These are phyloP conservation scores for Epicoccum nigrum DNA, from an alignment of 2,329 filamentous ascomycete genomes.

Conservation along the genomic window DNA sequence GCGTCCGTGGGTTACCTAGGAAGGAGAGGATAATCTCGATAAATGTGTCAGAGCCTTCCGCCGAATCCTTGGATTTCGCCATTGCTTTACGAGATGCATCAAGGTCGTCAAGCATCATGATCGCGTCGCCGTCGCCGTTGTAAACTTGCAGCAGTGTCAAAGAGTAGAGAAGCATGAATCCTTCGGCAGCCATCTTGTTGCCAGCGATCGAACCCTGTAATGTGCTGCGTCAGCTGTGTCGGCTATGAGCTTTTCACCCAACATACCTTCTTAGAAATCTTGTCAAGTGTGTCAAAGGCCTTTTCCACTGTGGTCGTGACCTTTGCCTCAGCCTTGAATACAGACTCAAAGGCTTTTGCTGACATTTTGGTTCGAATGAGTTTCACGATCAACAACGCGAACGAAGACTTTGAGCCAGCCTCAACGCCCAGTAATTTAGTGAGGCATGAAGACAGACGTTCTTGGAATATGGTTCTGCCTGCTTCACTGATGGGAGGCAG, in stretches of 20 bases:
- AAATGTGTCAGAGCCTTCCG: conserved; percentile 52
- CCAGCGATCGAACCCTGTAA: conserved; percentile 32
- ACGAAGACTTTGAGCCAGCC: conserved; percentile 28
- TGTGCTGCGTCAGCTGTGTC: conserved; percentile 13
- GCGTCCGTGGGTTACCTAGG: conserved; percentile 79
- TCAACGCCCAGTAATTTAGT: conserved; percentile 54
- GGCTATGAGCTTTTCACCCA: neutral
- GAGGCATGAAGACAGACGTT: conserved; percentile 61
- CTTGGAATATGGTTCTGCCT: conserved; percentile 59
- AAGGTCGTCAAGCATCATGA: conserved; percentile 83
- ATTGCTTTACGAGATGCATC: conserved; percentile 72
- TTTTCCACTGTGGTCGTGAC: conserved; percentile 48
- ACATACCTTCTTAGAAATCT: conserved; percentile 34
- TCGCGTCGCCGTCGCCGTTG: conserved; percentile 84
- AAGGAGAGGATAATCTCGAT: conserved; percentile 92
- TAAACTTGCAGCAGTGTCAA: conserved; percentile 88
- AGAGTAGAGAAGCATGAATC: conserved; percentile 80
- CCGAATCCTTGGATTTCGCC: conserved; percentile 50
- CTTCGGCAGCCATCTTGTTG: conserved; percentile 56
- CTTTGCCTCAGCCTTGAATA: conserved; percentile 56
- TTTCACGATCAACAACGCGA: conserved; percentile 37
- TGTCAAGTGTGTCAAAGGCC: conserved; percentile 40
- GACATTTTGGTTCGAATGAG: conserved; percentile 37
- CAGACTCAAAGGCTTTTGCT: conserved; percentile 49
- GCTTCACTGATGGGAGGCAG: conserved; percentile 55